Evolutionary conservation across 2,329 filamentous ascomycete species (phyloP).

Genomic region (Grosmannia serpens): DNA sequence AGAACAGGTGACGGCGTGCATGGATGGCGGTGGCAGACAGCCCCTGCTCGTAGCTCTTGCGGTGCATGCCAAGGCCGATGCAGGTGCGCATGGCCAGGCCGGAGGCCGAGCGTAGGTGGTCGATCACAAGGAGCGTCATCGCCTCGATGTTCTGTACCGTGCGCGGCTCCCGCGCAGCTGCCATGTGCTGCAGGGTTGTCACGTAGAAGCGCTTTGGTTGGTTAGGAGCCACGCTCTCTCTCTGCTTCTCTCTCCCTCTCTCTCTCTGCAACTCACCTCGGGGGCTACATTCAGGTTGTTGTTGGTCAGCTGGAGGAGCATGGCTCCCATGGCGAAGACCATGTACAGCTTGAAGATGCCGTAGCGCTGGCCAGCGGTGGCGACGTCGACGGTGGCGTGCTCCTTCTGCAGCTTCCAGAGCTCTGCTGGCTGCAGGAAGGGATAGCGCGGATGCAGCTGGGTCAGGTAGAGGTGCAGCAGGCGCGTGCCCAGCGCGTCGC

Average conservation of each 20-base stretch:
- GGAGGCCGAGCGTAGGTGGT: constrained; percentile 37
- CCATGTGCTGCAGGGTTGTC: constrained; percentile 35
- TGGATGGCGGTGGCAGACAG: constrained; percentile 12
- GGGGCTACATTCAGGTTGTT: constrained; percentile 12
- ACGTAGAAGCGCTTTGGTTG: constrained; percentile 32
- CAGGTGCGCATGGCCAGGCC: constrained; percentile 40
- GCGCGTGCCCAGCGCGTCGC: not conserved
- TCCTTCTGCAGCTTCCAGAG: constrained; percentile 31
- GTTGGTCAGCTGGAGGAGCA: constrained; percentile 34
- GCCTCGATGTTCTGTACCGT: constrained; percentile 40
- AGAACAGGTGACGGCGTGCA: constrained; percentile 35
- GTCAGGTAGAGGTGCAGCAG: constrained; percentile 13
- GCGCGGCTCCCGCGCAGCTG: constrained; percentile 33
- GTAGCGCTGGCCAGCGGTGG: constrained; percentile 24
- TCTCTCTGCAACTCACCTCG: not conserved
- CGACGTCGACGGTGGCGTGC: constrained; percentile 23
- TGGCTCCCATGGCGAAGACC: constrained; percentile 39
- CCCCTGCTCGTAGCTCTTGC: constrained; percentile 2
- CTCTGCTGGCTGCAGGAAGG: constrained; percentile 34
- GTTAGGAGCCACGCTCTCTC: not conserved
- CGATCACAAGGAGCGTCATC: constrained; percentile 38
- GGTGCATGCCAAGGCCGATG: constrained; percentile 38
- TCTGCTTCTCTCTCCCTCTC: not conserved
- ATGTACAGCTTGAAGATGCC: constrained; percentile 39
- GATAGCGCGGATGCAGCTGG: constrained; percentile 30